phyloP scores from a whole-genome alignment of 768 basidiomycete genomes.

The Russula emetica region DNA sequence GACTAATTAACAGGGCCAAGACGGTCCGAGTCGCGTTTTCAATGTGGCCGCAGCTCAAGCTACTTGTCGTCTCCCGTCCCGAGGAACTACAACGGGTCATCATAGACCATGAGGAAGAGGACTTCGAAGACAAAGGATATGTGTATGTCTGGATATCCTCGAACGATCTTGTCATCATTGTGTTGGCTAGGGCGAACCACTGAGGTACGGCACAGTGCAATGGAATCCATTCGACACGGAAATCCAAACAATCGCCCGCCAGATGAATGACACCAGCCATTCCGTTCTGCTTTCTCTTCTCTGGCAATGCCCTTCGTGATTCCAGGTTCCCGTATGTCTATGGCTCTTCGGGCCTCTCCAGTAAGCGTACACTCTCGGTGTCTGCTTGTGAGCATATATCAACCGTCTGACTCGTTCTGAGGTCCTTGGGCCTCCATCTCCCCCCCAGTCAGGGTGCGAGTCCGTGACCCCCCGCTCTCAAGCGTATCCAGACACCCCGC shows the following conservation, averaged over 20 bases:
- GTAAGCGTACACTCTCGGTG: conserved; percentile 2
- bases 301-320: conserved; percentile 20
- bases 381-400: neutral
- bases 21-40: too few species aligned
- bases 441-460: conserved; percentile 17
- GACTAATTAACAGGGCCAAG: neutral
- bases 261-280: neutral
- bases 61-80: neutral
- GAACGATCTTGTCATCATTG: neutral
- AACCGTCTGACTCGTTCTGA: neutral
- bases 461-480: conserved; percentile 16
- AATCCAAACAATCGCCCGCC: conserved; percentile 10
- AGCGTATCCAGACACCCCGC: conserved; percentile 24
- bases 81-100: neutral
- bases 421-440: conserved; percentile 17
- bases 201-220: neutral
- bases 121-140: neutral
- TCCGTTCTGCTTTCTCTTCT: neutral
- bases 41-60: neutral
- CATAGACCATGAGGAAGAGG: too few species aligned
- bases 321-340: conserved; percentile 20
- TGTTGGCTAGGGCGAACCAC: neutral
- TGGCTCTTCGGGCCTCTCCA: conserved; percentile 3
- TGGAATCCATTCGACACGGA: conserved; percentile 17
- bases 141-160: neutral